Conservation (phyloP, 2,329 filamentous ascomycete species). For the Botrytis galanthina region DNA sequence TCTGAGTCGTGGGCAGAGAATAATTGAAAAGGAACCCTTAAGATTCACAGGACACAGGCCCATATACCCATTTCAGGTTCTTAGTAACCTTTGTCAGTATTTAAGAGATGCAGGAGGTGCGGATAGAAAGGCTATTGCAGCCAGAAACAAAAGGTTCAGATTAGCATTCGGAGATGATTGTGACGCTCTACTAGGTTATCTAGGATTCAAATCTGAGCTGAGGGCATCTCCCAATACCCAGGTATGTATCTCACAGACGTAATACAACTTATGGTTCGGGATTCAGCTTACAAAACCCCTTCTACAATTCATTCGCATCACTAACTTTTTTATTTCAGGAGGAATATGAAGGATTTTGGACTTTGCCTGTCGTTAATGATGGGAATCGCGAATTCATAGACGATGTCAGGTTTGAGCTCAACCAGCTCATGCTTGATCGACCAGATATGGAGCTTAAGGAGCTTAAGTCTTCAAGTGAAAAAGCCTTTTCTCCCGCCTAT, state of each 20-base stretch:
- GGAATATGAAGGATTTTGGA: constrained; percentile 38
- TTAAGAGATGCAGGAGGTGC: constrained; percentile 50
- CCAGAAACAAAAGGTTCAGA: constrained; percentile 62
- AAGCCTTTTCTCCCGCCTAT: constrained; percentile 20
- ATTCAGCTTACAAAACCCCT: neutral
- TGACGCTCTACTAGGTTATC: constrained; percentile 52
- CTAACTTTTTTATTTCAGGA: constrained; percentile 28
- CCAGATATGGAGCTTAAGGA: constrained; percentile 28
- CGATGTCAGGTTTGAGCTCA: constrained; percentile 57
- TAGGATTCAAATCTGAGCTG: constrained; percentile 52
- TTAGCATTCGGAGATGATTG: constrained; percentile 63
- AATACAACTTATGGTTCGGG: neutral
- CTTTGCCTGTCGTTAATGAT: constrained; percentile 31
- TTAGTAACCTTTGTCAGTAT: constrained; percentile 58
- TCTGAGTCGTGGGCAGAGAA: constrained; percentile 51
- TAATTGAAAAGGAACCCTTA: constrained; percentile 50
- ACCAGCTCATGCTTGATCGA: constrained; percentile 27
- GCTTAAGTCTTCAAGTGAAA: constrained; percentile 16
- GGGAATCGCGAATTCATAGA: constrained; percentile 48
- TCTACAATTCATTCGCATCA: neutral
- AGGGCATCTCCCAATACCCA: constrained; percentile 38
- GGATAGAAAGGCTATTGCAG: constrained; percentile 53
- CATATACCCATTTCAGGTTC: constrained; percentile 52
- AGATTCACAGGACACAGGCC: constrained; percentile 50
- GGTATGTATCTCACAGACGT: constrained; percentile 37